Evolutionary conservation across 306 rosid species (phyloP), one percentile per base, ranked within the genome.

Genomic region (Cucurbita argyrosperma): DNA sequence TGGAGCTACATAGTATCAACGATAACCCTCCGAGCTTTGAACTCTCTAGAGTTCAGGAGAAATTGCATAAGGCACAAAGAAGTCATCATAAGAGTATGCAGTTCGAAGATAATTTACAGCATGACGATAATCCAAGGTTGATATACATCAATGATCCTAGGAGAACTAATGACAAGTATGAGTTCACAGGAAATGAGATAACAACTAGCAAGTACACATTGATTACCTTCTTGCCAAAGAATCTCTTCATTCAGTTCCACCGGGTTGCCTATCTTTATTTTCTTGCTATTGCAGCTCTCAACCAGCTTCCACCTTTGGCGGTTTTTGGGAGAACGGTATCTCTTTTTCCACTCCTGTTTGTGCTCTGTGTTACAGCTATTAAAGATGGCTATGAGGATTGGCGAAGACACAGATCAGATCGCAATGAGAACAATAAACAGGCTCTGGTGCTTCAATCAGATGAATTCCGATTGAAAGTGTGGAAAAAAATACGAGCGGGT

Each of bases 341-440:
- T 10, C 94, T 95, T 66, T 87, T 95, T 1, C 99, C 99, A 0
- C 88, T 95, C 39, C 81, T 90, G 70, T 87, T 95, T 74, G 99
- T 95, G 74, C 92, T 95, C 1, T 84, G 87, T 50, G 99, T 95
- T 59, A 95, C 99, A 1, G 97, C 99, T 51, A 87, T 95, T 54
- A 95, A 95, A 82, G 99, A 95, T 80, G 97, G 96, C 6, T 95
- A 95, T 56, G 99, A 95, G 81, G 99, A 95, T 80, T 95, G 96
- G 94, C 84, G 97, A 49, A 83, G 99, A 74, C 99, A 95, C 79
- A 70, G 96, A 80, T 95, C 99, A 0, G 99, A 95, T 74, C 82
- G 84, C 77, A 87, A 88, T 77, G 99, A 95, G 80, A 95, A 95
- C 76, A 95, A 91, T 77, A 81, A 95, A 30, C 88, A 87, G 80